Evolutionary conservation across 495 filamentous ascomycete species (phyloP).

Genomic region (Neurospora africana): DNA sequence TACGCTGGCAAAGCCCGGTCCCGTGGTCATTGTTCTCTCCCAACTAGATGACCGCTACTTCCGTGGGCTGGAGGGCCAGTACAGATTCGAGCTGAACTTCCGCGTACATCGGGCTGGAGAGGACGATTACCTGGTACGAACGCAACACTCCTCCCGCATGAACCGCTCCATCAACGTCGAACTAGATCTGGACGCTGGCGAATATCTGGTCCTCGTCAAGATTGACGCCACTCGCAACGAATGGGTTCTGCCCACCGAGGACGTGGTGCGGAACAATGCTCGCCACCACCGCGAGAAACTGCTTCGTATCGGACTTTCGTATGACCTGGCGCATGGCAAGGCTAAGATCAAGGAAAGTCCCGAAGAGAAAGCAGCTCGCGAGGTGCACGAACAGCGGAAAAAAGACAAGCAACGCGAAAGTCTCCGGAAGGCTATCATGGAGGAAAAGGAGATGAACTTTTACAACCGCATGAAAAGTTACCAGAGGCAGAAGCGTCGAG

Average conservation of each 20-base stretch:
- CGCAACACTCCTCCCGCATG: slow-evolving; percentile 58
- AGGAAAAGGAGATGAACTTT: slow-evolving; percentile 15
- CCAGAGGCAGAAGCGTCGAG: slow-evolving; percentile 5
- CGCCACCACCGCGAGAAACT: slow-evolving; percentile 65
- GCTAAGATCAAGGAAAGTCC: slow-evolving; percentile 55
- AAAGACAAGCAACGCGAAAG: slow-evolving; percentile 42
- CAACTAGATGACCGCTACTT: slow-evolving; percentile 86
- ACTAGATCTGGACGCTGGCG: slow-evolving; percentile 69
- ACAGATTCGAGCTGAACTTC: slow-evolving; percentile 67
- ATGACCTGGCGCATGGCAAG: slow-evolving; percentile 78
- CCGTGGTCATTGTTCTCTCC: slow-evolving; percentile 68
- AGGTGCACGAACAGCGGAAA: slow-evolving; percentile 28
- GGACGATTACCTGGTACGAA: slow-evolving; percentile 77
- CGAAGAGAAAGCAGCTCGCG: slow-evolving; percentile 46
- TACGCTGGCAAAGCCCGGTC: slow-evolving; percentile 51
- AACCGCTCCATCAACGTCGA: slow-evolving; percentile 72
- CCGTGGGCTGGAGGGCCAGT: slow-evolving; percentile 71
- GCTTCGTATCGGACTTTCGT: slow-evolving; percentile 66
- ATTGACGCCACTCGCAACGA: slow-evolving; percentile 55
- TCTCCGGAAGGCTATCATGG: slow-evolving; percentile 17
- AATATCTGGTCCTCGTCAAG: slow-evolving; percentile 70
- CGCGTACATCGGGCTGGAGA: slow-evolving; percentile 71
- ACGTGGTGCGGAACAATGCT: slow-evolving; percentile 55
- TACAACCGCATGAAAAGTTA: slow-evolving; percentile 6
- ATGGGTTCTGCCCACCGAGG: slow-evolving; percentile 47